Percentiles rank a stretch among this genome's conserved stretches.
Evolutionary conservation across 306 rosid genomes (phyloP).

Genomic region (Mucuna pruriens): DNA sequence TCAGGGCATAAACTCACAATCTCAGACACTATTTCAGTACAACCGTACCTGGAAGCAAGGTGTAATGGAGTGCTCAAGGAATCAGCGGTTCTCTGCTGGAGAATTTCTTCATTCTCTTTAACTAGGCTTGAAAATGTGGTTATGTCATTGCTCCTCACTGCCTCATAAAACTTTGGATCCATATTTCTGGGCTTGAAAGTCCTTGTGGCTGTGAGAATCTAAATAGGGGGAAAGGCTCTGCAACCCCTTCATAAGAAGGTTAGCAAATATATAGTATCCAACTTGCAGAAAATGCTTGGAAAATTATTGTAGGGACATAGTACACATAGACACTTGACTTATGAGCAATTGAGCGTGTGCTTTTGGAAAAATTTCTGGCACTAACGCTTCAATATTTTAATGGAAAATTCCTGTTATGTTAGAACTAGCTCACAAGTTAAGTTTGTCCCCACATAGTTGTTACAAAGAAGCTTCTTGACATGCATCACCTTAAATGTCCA

Average conservation of each 20-base stretch:
- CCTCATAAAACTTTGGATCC: slow-evolving; percentile 56
- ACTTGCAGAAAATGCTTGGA: slow-evolving; percentile 15
- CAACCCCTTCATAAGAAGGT: slow-evolving; percentile 23
- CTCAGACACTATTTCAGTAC: slow-evolving; percentile 51
- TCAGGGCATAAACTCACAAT: slow-evolving; percentile 60
- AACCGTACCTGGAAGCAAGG: slow-evolving; percentile 64
- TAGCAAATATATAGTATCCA: background rate
- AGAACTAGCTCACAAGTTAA: background rate
- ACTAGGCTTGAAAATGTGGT: slow-evolving; percentile 46
- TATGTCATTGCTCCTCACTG: slow-evolving; percentile 49
- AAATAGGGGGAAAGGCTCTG: background rate
- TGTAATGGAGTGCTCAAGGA: slow-evolving; percentile 65
- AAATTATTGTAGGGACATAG: background rate
- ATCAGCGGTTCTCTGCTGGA: slow-evolving; percentile 54
- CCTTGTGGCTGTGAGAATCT: background rate
- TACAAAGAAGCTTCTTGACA: slow-evolving; percentile 32
- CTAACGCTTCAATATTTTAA: background rate
- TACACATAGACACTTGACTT: background rate
- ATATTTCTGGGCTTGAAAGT: slow-evolving; percentile 31
- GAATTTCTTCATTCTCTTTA: slow-evolving; percentile 47
- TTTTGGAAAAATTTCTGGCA: background rate
- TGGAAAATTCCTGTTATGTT: slow-evolving; percentile 34
- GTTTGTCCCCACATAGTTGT: background rate
- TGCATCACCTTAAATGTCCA: background rate
- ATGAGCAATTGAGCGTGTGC: background rate